A percentile compares a stretch with the other conserved stretches of the same genome.
Conservation (phyloP, 2,329 filamentous ascomycete genomes). For the Xenoacremonium recifei region DNA sequence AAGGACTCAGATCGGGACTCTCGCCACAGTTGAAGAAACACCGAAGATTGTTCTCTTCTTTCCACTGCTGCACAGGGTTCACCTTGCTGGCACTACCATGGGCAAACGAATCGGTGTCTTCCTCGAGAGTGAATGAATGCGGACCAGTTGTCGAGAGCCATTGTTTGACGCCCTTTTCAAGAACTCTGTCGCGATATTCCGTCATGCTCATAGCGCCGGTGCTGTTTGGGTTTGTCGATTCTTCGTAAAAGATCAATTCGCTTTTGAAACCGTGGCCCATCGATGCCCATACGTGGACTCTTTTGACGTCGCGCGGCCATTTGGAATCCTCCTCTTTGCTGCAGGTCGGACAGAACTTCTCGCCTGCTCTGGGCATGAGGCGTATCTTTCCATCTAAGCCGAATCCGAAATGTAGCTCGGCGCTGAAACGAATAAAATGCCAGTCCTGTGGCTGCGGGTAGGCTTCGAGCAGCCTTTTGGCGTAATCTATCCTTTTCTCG, state of each 20-base stretch:
- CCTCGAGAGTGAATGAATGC: conserved; percentile 31
- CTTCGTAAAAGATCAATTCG: conserved; percentile 37
- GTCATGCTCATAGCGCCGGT: conserved; percentile 32
- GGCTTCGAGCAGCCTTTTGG: conserved; percentile 30
- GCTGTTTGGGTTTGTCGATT: conserved; percentile 31
- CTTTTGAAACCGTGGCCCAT: conserved; percentile 37
- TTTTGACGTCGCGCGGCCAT: conserved; percentile 34
- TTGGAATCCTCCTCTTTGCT: conserved; percentile 18
- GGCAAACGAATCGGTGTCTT: conserved; percentile 35
- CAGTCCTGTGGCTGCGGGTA: conserved; percentile 32
- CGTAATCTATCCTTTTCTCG: conserved; percentile 34
- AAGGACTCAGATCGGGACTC: conserved; percentile 35
- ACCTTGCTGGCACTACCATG: conserved; percentile 35
- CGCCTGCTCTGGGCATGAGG: conserved; percentile 33
- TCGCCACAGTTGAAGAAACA: conserved; percentile 36
- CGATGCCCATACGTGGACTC: conserved; percentile 35
- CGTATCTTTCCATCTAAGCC: conserved; percentile 36
- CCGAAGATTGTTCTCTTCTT: conserved; percentile 30
- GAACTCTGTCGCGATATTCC: conserved; percentile 34
- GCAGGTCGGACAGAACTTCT: conserved; percentile 31
- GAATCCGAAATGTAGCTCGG: conserved; percentile 38
- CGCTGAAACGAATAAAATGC: conserved; percentile 34
- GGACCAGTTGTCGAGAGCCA: conserved; percentile 26
- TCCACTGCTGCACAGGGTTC: conserved; percentile 36
- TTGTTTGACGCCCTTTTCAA: conserved; percentile 32